Evolutionary conservation across 768 basidiomycete genomes (phyloP).

Genomic region (Calocera viscosa): DNA sequence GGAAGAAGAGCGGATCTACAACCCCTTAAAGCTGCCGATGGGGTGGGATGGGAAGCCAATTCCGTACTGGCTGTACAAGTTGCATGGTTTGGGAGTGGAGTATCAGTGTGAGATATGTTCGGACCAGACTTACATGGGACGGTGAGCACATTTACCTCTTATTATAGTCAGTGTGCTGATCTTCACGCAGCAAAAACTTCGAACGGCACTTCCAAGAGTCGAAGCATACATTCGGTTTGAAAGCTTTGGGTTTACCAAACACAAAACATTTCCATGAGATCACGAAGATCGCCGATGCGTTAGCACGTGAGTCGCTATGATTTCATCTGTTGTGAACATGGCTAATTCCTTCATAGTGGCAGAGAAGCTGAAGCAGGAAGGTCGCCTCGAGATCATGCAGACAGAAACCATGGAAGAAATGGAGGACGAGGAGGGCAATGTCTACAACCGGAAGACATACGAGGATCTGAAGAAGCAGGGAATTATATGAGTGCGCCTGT

Average conservation of each 20-base stretch:
- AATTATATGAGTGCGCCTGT: conserved; percentile 38
- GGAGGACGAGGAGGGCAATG: conserved; percentile 97
- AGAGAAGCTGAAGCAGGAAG: conserved; percentile 93
- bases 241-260: conserved; percentile 89
- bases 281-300: conserved; percentile 89
- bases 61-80: conserved; percentile 95
- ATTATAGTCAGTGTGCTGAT: neutral
- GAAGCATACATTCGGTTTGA: conserved; percentile 95
- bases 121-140: conserved; percentile 92
- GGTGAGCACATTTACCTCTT: conserved; percentile 36
- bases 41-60: conserved; percentile 99
- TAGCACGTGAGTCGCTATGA: conserved; percentile 54
- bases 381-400: conserved; percentile 83
- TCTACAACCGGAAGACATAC: conserved; percentile 96
- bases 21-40: conserved; percentile 89
- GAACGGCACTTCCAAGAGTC: conserved; percentile 96
- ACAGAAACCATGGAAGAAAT: conserved; percentile 96
- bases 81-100: conserved; percentile 96
- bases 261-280: conserved; percentile 99
- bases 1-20: conserved; percentile 93
- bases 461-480: conserved; percentile 95
- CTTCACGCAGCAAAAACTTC: conserved; percentile 66
- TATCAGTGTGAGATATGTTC: conserved; percentile 97
- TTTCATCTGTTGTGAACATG: neutral
- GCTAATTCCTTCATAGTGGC: conserved; percentile 47